Base-by-base conservation (phyloP, 768 basidiomycete genomes). In the Chalciporus sphaerocephalus region DNA sequence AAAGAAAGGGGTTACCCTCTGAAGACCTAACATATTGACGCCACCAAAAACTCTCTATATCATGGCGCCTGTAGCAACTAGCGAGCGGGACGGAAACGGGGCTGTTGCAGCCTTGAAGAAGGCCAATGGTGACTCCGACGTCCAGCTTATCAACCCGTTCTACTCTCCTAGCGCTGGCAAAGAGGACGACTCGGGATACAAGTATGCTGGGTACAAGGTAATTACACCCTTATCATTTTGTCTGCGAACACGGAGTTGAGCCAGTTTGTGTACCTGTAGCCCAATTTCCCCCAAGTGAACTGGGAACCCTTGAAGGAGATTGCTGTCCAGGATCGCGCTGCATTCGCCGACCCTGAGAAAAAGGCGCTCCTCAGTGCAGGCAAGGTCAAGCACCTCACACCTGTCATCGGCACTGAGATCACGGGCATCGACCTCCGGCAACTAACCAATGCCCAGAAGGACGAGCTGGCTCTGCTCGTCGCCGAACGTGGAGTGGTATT, bases 401-500 rank as follows among this genome's bases (percentile, higher is more conserved):
- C 83, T 2, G 70, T 74, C 28, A 83, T 91, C 53, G 89, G 87
- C 15, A 87, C 85, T 22, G 88, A 91, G 60, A 68, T 91, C 38
- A 59, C 67, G 5, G 88, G 87, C 6, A 69, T 91, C 50, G 87
- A 92, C 64, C 72, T 92, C 20, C 72, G 81, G 46, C 80, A 85
- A 55, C 70, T 90, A 8, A 73, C 81, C 2, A 69, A 75, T 46
- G 47, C 67, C 22, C 87, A 91, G 63, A 90, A 87, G 66, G 85
- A 91, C 57, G 88, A 91, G 56, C 71, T 90, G 85, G 84, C 86
- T 4, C 67, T 91, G 13, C 73, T 92, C 28, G 74, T 83, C 38
- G 87, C 82, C 2, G 87, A 90, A 60, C 74, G 87, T 28, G 81
- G 85, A 0, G 87, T 86, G 13, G 25, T 50, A 86, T 86, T 89